phyloP scores from a whole-genome alignment of 805 yeast species.

The Candida succiphila region DNA sequence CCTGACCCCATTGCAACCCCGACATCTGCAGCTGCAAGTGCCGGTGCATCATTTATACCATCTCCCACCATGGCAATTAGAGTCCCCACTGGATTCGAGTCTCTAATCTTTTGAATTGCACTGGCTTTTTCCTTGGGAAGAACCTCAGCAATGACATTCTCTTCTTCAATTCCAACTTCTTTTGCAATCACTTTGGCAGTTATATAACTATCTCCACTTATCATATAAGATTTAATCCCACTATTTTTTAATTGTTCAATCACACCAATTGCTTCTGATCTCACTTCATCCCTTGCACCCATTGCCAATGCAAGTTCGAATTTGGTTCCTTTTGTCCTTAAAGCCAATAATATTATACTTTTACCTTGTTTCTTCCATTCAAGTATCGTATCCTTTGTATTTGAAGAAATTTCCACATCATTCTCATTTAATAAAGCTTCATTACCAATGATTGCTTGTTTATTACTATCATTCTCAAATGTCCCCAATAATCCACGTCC shows the following conservation, averaged over 20 bases:
- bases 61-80: constrained; percentile 83
- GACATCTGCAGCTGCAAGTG: constrained; percentile 63
- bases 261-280: constrained; percentile 48
- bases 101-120: constrained; percentile 45
- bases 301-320: constrained; percentile 35
- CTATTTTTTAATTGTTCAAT: constrained; percentile 28
- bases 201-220: constrained; percentile 60
- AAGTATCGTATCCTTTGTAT: constrained; percentile 25
- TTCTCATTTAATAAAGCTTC: constrained; percentile 46
- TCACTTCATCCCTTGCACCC: constrained; percentile 51
- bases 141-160: constrained; percentile 56
- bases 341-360: constrained; percentile 49
- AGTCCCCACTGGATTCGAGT: constrained; percentile 20
- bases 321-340: constrained; percentile 21
- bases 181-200: constrained; percentile 63
- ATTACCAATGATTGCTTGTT: constrained; percentile 43
- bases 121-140: constrained; percentile 66
- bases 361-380: constrained; percentile 57
- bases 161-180: constrained; percentile 45
- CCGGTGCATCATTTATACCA: constrained; percentile 80
- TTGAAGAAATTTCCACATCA: constrained; percentile 25
- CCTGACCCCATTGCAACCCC: constrained; percentile 74
- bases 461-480: constrained; percentile 15
- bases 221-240: constrained; percentile 59
- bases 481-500: constrained; percentile 52